Base-by-base conservation (phyloP, 441 rosid species). In the Erysimum pusillum region DNA sequence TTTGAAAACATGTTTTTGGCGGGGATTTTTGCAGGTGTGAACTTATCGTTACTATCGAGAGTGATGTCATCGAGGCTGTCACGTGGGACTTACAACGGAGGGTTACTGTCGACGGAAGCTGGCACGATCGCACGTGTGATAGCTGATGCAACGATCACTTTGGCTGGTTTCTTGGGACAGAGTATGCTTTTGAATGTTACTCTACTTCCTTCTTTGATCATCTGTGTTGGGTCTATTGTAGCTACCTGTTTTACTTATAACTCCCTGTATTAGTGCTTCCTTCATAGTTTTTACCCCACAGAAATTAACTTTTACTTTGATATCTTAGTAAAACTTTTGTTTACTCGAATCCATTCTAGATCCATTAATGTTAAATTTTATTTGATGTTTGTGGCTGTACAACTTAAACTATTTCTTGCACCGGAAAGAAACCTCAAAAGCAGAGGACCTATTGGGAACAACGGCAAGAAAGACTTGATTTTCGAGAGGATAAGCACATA, bases 41-140 rank as follows among this genome's bases (percentile, higher is more conserved):
- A 93, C 79, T 82, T 95, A 86, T 88, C 99, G 2, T 87, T 95
- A 56, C 90, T 91, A 11, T 95, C 99, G 49, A 85, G 96, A 39
- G 98, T 93, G 18, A 93, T 95, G 99, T 93, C 99, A 7, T 95
- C 99, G n/a, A 86, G 99, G 80, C 94, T 93, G 20, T 89, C 98
- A 10, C 89, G 92, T 0, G 98, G 99, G 71, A 95, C 99, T 0
- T 95, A 87, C 85, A 95, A 93, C 34, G 98, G 98, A 0, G 99
- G 99, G 12, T 80, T 95, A 28, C 82, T 95, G n/a, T 95, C 99
- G 3, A 95, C 99, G 1, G 99, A 95, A 71, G 99, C 99, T 1
- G 98, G 99, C 7, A 95, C 98, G 0, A 84, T 93, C 7, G 98
- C 99, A 17, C 88, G 99, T 49, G 98, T 93, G 8, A 87, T 95